Evolutionary conservation across 371 early-diverging fungal genomes (phyloP), one percentile per base, ranked within the genome.

Genomic region (Quaeritorhiza haematococci): DNA sequence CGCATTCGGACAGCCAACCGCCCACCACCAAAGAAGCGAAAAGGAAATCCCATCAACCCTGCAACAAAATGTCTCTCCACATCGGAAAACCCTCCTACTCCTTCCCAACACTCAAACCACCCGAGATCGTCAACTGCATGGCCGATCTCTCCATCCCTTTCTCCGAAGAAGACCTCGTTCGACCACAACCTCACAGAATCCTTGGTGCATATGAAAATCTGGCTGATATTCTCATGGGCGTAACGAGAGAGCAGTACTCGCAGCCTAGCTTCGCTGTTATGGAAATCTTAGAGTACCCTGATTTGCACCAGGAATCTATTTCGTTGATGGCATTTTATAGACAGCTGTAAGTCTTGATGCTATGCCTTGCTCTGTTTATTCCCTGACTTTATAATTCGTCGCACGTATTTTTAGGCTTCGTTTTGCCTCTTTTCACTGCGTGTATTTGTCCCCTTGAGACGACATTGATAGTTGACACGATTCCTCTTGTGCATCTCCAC

Each of bases 81-180:
- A n/a, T n/a, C n/a, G n/a, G n/a, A n/a, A n/a, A n/a, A n/a, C n/a
- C n/a, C 50, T 56, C 66, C 29, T 65, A 58, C 51, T 75, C 76
- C 26, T 83, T 74, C 56, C 84, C 84, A 8, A 63, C 68, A 23
- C 76, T 86, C 42, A 78, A 80, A 55, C 67, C 74, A 13, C 62
- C 67, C 38, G 87, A 86, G 43, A 82, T 87, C 23, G 70, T 82
- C 29, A 61, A 68, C 32, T 84, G 83, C 53, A 72, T 86, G 83
- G 51, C 68, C 15, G 84, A 85, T 49, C 63, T 88, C 55, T 70
- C 76, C 30, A 80, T 88, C 21, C 76, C 80, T 19, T 69, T 86
- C 38, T 53, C 67, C 23, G 79, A 79, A 24, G 84, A 85, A 49
- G 88, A 87, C 58, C 43, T 87, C 47, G 68, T 64, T 44, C 83